Percentiles rank a stretch among this genome's conserved stretches.
phyloP scores from a whole-genome alignment of 1,284 basidiomycete genomes.

The Rhodotorula sp. region DNA sequence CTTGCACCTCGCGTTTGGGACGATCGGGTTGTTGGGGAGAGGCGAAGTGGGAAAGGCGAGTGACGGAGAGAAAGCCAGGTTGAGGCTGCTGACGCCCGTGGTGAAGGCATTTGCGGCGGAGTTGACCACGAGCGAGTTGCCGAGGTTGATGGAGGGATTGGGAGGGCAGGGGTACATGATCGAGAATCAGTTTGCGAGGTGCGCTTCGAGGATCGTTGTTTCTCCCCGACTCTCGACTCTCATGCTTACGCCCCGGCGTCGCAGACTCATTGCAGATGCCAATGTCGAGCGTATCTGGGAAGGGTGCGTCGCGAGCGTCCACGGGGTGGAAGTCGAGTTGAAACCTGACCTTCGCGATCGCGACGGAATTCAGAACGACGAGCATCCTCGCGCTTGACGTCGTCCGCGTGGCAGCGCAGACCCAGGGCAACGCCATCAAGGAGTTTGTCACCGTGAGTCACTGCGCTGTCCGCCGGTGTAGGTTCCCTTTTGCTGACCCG shows the following conservation, averaged over 20 bases:
- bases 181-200: constrained; percentile 53
- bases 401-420: constrained; percentile 55
- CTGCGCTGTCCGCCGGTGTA: not conserved
- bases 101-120: constrained; percentile 71
- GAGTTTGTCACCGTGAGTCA: constrained; percentile 51
- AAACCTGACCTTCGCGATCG: not conserved
- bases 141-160: constrained; percentile 70
- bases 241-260: constrained; percentile 42
- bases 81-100: constrained; percentile 62
- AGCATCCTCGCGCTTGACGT: constrained; percentile 69
- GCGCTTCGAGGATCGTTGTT: constrained; percentile 7
- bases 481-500: not conserved
- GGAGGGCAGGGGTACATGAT: constrained; percentile 78
- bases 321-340: not conserved
- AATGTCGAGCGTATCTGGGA: constrained; percentile 81
- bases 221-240: not conserved
- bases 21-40: constrained; percentile 60
- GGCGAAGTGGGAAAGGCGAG: constrained; percentile 43
- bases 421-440: constrained; percentile 50
- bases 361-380: constrained; percentile 33
- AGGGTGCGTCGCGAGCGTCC: constrained; percentile 47
- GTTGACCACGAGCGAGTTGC: constrained; percentile 62
- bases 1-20: constrained; percentile 62
- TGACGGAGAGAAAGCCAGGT: constrained; percentile 32
- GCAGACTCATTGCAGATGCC: constrained; percentile 59